A percentile compares a stretch with the other conserved stretches of the same genome.
phyloP scores from a whole-genome alignment of 176 grass and related monocot species.

The Aegilops bicornis region DNA sequence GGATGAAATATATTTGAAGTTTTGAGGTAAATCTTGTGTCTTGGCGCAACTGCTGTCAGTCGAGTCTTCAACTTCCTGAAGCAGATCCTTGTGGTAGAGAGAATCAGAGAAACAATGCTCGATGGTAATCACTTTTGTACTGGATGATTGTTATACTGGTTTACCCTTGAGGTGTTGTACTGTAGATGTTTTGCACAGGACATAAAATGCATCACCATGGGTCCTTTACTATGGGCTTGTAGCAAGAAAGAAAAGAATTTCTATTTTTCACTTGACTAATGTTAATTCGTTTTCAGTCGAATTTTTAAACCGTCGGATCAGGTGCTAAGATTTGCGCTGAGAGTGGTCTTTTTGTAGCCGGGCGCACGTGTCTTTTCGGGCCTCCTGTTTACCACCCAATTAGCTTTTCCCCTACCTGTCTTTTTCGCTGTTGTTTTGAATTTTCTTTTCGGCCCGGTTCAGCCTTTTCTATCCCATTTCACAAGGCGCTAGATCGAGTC shows the following conservation, averaged over 20 bases:
- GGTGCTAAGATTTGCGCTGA: not conserved
- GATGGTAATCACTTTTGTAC: constrained; percentile 2
- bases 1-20: constrained; percentile 93
- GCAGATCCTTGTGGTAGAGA: constrained; percentile 5
- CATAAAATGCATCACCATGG: constrained; percentile 25
- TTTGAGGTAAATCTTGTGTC: constrained; percentile 48
- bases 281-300: not conserved
- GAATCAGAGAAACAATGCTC: not conserved
- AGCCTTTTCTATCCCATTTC: not conserved
- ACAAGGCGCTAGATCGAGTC: not conserved
- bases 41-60: not conserved
- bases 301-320: not conserved
- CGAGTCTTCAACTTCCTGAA: constrained; percentile 9
- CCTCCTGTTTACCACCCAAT: not conserved
- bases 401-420: not conserved
- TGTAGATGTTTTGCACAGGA: constrained; percentile 26
- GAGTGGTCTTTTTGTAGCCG: not conserved
- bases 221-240: constrained; percentile 10
- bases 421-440: not conserved
- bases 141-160: constrained; percentile 30
- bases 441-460: not conserved
- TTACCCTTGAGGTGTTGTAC: constrained; percentile 25
- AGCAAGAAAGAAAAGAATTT: not conserved
- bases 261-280: not conserved
- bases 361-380: not conserved